phyloP scores from a whole-genome alignment of 768 basidiomycete genomes.

The Clitopilus hobsonii region DNA sequence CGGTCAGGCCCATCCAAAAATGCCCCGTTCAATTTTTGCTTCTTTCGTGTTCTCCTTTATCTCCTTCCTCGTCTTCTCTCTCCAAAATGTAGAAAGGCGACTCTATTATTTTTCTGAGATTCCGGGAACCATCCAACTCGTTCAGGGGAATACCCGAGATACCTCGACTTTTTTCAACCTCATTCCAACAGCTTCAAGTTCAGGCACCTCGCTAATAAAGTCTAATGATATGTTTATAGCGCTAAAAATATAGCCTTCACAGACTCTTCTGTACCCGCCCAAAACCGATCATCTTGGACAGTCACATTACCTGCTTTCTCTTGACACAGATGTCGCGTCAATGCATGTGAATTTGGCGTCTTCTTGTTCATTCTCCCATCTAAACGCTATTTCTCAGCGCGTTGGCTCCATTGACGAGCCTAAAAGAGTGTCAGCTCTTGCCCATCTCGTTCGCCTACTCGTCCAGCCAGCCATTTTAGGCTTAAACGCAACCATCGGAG shows the following conservation, averaged over 20 bases:
- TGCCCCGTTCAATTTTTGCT: no score
- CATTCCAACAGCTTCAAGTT: background rate
- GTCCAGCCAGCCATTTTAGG: background rate
- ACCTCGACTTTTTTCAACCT: background rate
- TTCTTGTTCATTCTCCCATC: background rate
- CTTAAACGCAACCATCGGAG: background rate
- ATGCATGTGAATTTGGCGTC: background rate
- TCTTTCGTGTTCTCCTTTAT: background rate
- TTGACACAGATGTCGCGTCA: background rate
- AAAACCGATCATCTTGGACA: background rate
- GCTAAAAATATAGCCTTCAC: background rate
- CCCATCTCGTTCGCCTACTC: background rate
- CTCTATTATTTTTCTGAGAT: no score
- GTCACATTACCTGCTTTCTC: background rate
- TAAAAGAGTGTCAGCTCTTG: background rate
- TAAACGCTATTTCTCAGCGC: background rate
- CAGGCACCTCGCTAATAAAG: background rate
- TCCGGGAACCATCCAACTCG: no score
- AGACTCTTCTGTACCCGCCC: background rate
- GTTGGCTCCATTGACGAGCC: background rate
- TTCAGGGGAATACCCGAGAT: no score
- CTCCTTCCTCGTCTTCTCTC: background rate
- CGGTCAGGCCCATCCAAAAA: constrained; percentile 73
- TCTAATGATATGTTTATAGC: background rate
- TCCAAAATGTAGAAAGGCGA: no score